A percentile compares a stretch with the other conserved stretches of the same genome.
Conservation (phyloP, 2,329 filamentous ascomycete species). For the Nothomitra cinnamomea region DNA sequence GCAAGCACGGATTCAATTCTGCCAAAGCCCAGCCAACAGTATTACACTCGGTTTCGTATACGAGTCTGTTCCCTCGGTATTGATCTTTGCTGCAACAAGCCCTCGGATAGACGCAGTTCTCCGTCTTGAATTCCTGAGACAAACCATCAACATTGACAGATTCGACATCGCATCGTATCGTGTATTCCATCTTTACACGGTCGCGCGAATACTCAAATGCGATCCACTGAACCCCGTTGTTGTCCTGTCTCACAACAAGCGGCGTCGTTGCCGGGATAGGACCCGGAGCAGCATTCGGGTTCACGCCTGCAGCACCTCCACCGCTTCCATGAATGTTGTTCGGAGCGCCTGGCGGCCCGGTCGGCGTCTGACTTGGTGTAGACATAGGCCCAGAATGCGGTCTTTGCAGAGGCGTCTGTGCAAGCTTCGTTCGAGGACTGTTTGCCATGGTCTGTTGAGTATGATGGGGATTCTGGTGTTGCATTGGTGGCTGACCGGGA, state of each 20-base stretch:
- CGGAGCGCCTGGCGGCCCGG: conserved; percentile 23
- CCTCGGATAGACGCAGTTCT: conserved; percentile 94
- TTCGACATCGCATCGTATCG: conserved; percentile 93
- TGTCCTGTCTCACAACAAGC: conserved; percentile 81
- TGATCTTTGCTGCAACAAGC: conserved; percentile 91
- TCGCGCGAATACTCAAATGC: conserved; percentile 96
- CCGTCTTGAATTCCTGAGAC: conserved; percentile 78
- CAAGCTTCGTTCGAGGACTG: conserved; percentile 36
- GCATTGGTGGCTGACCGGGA: conserved; percentile 24
- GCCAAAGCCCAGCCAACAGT: conserved; percentile 98
- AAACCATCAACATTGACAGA: conserved; percentile 84
- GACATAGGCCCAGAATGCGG: conserved; percentile 14
- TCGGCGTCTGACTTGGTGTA: conserved; percentile 6
- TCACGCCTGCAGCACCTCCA: conserved; percentile 1
- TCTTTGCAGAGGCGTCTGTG: conserved; percentile 24
- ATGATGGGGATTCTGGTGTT: conserved; percentile 25
- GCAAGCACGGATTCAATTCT: conserved; percentile 75
- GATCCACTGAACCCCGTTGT: conserved; percentile 97
- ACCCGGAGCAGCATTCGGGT: conserved; percentile 75
- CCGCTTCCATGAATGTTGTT: conserved; percentile 12
- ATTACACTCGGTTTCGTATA: conserved; percentile 98
- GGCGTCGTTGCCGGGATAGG: conserved; percentile 95
- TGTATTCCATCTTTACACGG: conserved; percentile 98
- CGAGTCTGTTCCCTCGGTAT: conserved; percentile 85
- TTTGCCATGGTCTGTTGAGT: conserved; percentile 41